Evolutionary conservation across 148 eudicot species (phyloP).

Genomic region (Silene conica): DNA sequence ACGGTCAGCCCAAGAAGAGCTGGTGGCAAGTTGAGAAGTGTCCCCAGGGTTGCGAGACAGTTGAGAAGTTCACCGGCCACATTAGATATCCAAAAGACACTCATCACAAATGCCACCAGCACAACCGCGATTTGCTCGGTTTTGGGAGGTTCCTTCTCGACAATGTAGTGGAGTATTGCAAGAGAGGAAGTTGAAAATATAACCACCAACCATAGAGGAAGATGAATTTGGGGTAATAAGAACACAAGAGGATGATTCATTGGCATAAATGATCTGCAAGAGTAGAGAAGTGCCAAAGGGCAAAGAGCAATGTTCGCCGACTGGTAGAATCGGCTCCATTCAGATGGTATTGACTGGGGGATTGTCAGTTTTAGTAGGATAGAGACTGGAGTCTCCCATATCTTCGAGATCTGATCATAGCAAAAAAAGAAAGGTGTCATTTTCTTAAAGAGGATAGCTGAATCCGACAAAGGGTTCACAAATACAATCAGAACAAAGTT

Average conservation of each 20-base stretch:
- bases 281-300: slow-evolving; percentile 71
- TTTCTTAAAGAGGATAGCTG: background rate
- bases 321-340: slow-evolving; percentile 82
- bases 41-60: slow-evolving; percentile 77
- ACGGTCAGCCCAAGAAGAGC: slow-evolving; percentile 85
- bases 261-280: slow-evolving; percentile 78
- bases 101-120: slow-evolving; percentile 71
- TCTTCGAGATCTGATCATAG: slow-evolving; percentile 49
- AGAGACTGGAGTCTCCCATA: slow-evolving; percentile 84
- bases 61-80: slow-evolving; percentile 83
- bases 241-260: slow-evolving; percentile 59
- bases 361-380: slow-evolving; percentile 71
- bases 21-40: slow-evolving; percentile 62
- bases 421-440: slow-evolving; percentile 23
- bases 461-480: background rate
- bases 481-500: background rate
- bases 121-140: slow-evolving; percentile 55
- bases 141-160: slow-evolving; percentile 86
- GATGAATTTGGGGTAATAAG: slow-evolving; percentile 51
- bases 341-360: slow-evolving; percentile 63
- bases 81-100: slow-evolving; percentile 95
- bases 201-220: slow-evolving; percentile 76
- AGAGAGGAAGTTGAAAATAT: slow-evolving; percentile 61
- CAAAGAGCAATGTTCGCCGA: slow-evolving; percentile 87
- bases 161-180: slow-evolving; percentile 62